phyloP scores from a whole-genome alignment of 179 eudicot genomes.

The Camellia oleifera region DNA sequence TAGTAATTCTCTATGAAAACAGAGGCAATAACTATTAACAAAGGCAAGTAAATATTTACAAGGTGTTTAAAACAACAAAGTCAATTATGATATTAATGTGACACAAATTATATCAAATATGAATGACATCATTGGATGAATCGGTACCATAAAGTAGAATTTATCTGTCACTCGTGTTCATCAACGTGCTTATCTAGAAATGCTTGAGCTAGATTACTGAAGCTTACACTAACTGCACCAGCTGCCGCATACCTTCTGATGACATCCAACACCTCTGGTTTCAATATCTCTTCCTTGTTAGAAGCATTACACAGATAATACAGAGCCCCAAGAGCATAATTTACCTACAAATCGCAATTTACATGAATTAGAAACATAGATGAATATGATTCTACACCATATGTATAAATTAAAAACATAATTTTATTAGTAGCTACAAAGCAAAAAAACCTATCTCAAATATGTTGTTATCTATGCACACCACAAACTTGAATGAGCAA shows the following conservation, averaged over 20 bases:
- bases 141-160: neutral
- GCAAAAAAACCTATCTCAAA: neutral
- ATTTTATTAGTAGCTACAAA: neutral
- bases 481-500: no score
- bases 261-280: conserved; percentile 55
- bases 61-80: neutral
- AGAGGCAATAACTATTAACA: neutral
- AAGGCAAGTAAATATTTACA: neutral
- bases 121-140: neutral
- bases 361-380: neutral
- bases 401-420: neutral
- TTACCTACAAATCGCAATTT: conserved; percentile 34
- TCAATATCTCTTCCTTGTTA: conserved; percentile 39
- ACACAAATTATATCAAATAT: neutral
- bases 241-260: conserved; percentile 52
- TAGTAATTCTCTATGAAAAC: neutral
- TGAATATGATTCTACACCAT: neutral
- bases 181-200: conserved; percentile 60
- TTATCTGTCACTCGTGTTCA: neutral
- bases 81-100: neutral
- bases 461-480: neutral
- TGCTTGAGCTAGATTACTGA: conserved; percentile 67
- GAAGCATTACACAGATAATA: conserved; percentile 64
- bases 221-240: conserved; percentile 43
- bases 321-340: conserved; percentile 68